phyloP scores from a whole-genome alignment of 139 green algal genomes.

The Volvox reticuliferus region DNA sequence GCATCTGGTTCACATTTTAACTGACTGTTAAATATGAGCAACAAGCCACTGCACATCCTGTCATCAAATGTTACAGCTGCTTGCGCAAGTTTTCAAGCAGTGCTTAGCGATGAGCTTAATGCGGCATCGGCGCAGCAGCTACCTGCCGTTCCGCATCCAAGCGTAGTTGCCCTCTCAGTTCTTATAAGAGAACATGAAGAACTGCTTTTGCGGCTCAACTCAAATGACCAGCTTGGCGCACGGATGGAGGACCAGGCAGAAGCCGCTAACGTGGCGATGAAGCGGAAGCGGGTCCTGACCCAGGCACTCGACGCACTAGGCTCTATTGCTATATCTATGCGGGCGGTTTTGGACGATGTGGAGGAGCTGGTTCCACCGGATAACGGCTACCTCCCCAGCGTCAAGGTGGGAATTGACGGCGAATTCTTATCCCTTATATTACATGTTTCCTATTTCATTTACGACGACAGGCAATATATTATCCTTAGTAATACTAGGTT shows the following conservation, averaged over 20 bases:
- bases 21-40: neutral
- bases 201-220: neutral
- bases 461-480: too few species aligned
- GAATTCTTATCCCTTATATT: too few species aligned
- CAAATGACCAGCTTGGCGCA: neutral
- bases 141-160: neutral
- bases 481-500: too few species aligned
- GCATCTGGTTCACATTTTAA: too few species aligned
- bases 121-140: neutral
- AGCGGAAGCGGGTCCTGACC: conserved; percentile 4
- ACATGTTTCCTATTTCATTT: too few species aligned
- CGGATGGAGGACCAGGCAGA: neutral
- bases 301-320: conserved; percentile 10
- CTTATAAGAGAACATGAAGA: conserved; percentile 10
- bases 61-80: neutral
- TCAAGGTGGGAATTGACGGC: conserved; percentile 2
- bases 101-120: neutral
- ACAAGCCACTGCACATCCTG: conserved; percentile 3
- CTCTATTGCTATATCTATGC: neutral
- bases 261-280: neutral
- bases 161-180: neutral
- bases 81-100: conserved; percentile 6
- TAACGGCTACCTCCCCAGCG: conserved; percentile 33
- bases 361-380: conserved; percentile 2
- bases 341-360: conserved; percentile 37